Evolutionary conservation across 2,329 filamentous ascomycete species (phyloP).

Genomic region (Calonectria naviculata): DNA sequence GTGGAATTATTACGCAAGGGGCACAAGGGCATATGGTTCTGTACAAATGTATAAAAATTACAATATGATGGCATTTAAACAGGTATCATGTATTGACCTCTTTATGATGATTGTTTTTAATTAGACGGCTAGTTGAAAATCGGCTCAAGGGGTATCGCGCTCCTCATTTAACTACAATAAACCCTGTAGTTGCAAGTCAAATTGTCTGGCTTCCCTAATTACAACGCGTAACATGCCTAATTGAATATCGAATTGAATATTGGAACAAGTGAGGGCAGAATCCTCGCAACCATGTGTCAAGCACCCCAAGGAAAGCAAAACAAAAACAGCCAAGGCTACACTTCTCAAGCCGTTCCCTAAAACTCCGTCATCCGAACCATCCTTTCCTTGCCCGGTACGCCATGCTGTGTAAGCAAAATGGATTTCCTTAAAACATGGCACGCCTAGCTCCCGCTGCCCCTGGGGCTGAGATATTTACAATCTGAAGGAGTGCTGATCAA

Average conservation of each 20-base stretch:
- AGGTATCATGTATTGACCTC: too few relatives aligned
- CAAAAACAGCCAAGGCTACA: slow-evolving; percentile 19
- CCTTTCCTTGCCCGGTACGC: slow-evolving; percentile 37
- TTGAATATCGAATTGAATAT: slow-evolving; percentile 24
- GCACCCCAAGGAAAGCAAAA: slow-evolving; percentile 30
- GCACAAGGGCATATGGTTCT: not conserved
- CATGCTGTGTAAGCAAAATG: slow-evolving; percentile 40
- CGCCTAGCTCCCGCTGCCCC: slow-evolving; percentile 30
- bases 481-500: slow-evolving; percentile 24
- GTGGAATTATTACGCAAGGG: not conserved
- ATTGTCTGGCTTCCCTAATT: slow-evolving; percentile 26
- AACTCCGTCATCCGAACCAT: slow-evolving; percentile 36
- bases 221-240: slow-evolving; percentile 18
- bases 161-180: slow-evolving; percentile 21
- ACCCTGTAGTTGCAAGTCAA: slow-evolving; percentile 12
- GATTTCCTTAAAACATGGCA: slow-evolving; percentile 32
- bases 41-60: not conserved
- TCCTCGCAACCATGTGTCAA: slow-evolving; percentile 22
- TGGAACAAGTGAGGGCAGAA: slow-evolving; percentile 19
- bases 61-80: not conserved
- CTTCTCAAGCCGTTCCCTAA: slow-evolving; percentile 29
- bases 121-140: too few relatives aligned
- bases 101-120: too few relatives aligned
- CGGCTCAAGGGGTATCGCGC: slow-evolving; percentile 23
- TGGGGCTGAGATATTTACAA: slow-evolving; percentile 17